Evolutionary conservation across 2,329 filamentous ascomycete genomes (phyloP), one percentile per base, ranked within the genome.

Genomic region (Botrytis deweyae): DNA sequence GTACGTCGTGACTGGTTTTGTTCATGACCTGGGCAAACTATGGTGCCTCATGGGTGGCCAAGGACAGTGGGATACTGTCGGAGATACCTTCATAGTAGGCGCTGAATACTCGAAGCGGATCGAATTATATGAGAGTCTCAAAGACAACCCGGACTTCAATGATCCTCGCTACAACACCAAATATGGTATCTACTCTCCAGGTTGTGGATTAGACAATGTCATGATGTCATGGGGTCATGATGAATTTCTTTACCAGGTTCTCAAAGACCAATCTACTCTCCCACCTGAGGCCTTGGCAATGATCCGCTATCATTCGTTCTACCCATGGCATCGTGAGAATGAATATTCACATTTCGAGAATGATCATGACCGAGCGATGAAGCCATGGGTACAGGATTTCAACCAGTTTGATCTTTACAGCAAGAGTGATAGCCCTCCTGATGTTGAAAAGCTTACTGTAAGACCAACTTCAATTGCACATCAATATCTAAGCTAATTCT

Each of bases 61-160:
- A 79, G 94, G 94, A 70, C 94, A 97, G 84, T 97, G 94, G 94
- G 94, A 97, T 80, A 94, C 97, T 4, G 94, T 97, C 40, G 94
- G 94, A 73, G 92, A 95, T 83, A 94, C 92, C 0, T 94, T 95
- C 83, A 91, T 92, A 64, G 91, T 94, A 61, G 92, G 92, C 78
- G 93, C 91, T 82, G 88, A 87, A 76, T 94, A 93, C 80, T 91
- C 93, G 80, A 85, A 90, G 74, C 86, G 87, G 77, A 95, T 95
- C 85, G 92, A 97, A 84, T 94, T 95, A 83, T 90, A 92, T 0
- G 89, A 91, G 72, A 93, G 91, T 38, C 97, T 97, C 83, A 84
- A 83, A 75, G 86, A 85, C 72, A 97, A 97, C 84, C 92, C 93
- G 0, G 94, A 97, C 83, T 86, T 82, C 79, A 82, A 83, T 25